A percentile compares a stretch with the other conserved stretches of the same genome.
These are phyloP conservation scores for Hypoxylon rickii DNA, from an alignment of 495 filamentous ascomycete species.

Conservation along the genomic window DNA sequence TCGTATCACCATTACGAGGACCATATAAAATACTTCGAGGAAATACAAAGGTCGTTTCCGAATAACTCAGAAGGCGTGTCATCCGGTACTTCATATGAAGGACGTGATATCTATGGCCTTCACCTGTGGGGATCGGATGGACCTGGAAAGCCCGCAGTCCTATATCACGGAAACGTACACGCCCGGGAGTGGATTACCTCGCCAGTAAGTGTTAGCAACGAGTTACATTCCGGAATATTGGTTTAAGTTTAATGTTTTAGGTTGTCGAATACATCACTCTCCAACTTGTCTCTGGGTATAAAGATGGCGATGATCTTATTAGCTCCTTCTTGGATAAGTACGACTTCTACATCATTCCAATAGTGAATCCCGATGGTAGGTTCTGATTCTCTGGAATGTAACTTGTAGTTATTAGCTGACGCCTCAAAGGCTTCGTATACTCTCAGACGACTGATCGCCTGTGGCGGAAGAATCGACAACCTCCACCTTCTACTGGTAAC, in stretches of 20 bases:
- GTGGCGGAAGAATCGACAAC: conserved; percentile 58
- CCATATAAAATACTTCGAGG: conserved; percentile 49
- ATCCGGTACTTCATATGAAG: conserved; percentile 49
- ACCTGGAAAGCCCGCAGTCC: conserved; percentile 51
- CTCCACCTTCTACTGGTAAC: conserved; percentile 27
- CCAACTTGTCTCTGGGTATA: conserved; percentile 47
- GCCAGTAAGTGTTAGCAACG: conserved; percentile 22
- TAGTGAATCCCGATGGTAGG: conserved; percentile 57
- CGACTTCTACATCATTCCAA: conserved; percentile 57
- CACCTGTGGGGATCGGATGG: conserved; percentile 53
- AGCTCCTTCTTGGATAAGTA: conserved; percentile 48
- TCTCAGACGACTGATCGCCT: conserved; percentile 52
- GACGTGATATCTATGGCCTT: conserved; percentile 52
- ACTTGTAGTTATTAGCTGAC: background rate
- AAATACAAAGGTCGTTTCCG: conserved; percentile 46
- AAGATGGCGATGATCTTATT: conserved; percentile 38
- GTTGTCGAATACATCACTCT: conserved; percentile 52
- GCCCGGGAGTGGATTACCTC: conserved; percentile 60
- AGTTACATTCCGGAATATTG: background rate
- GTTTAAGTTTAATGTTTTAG: conserved; percentile 9
- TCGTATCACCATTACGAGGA: conserved; percentile 52
- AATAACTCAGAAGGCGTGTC: conserved; percentile 50
- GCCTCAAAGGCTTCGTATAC: conserved; percentile 49
- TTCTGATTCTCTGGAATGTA: background rate
- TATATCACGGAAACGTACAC: conserved; percentile 58